These are phyloP conservation scores for Venturia nashicola DNA, from an alignment of 2,329 filamentous ascomycete species.

Conservation along the genomic window DNA sequence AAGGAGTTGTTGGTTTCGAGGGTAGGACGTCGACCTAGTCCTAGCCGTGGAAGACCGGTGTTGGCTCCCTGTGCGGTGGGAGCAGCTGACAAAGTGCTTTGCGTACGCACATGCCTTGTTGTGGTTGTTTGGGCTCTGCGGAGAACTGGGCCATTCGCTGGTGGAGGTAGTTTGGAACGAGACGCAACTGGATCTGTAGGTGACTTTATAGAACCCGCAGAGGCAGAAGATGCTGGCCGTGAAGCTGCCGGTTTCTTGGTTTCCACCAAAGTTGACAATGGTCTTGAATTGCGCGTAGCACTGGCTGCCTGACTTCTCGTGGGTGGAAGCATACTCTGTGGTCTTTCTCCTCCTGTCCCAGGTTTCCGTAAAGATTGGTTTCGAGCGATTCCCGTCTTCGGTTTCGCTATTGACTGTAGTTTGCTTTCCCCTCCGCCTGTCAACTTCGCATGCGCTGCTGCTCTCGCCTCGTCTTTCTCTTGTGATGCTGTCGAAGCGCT, in stretches of 20 bases:
- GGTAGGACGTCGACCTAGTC: not conserved
- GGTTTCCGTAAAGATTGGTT: not conserved
- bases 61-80: not conserved
- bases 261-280: slow-evolving; percentile 1
- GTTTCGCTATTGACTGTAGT: not conserved
- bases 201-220: not conserved
- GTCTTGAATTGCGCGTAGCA: not conserved
- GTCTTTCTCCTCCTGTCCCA: not conserved
- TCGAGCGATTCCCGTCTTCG: slow-evolving; percentile 3
- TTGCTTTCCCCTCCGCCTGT: not conserved
- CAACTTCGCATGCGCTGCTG: slow-evolving; percentile 1
- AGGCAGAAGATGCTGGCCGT: not conserved
- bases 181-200: not conserved
- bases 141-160: not conserved
- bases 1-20: not conserved
- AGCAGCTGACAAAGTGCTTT: not conserved
- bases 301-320: not conserved
- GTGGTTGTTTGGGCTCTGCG: not conserved
- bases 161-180: not conserved
- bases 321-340: not conserved
- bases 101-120: slow-evolving; percentile 5
- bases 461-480: slow-evolving; percentile 6
- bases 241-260: not conserved
- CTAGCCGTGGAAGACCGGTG: not conserved
- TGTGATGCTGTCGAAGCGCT: not conserved